A percentile compares a stretch with the other conserved stretches of the same genome.
Evolutionary conservation across 257 asterid species (phyloP).

Genomic region (Solanum sejunctum): DNA sequence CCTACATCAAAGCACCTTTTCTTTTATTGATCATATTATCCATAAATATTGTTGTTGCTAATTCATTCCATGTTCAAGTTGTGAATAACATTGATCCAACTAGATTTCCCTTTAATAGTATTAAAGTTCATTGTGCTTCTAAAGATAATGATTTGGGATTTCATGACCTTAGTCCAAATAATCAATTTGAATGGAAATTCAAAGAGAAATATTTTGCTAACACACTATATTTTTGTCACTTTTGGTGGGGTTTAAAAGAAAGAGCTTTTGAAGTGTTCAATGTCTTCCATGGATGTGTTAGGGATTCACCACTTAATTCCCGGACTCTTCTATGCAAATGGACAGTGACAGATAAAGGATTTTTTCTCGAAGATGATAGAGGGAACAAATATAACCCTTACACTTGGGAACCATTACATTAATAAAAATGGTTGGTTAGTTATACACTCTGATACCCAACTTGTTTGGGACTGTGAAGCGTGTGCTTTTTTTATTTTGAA

Average conservation of each 20-base stretch:
- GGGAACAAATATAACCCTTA: not conserved
- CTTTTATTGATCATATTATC: not conserved
- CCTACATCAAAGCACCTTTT: not conserved
- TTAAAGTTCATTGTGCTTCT: not conserved
- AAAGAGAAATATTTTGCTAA: not conserved
- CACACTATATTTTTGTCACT: not conserved
- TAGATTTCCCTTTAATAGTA: not conserved
- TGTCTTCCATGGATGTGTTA: not conserved
- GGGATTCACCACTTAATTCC: not conserved
- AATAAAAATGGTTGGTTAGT: not conserved
- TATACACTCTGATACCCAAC: not conserved
- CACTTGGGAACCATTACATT: not conserved
- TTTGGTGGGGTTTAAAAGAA: not conserved
- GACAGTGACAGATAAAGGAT: not conserved
- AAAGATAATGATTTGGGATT: not conserved
- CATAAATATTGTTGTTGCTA: not conserved
- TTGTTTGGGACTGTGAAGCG: not conserved
- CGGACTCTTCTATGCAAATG: not conserved
- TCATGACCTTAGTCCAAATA: not conserved
- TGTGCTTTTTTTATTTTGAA: not conserved
- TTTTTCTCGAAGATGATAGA: not conserved
- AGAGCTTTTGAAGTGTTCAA: not conserved
- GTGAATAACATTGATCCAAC: not conserved
- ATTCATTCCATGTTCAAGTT: not conserved
- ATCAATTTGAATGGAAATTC: not conserved